phyloP scores from a whole-genome alignment of 208 protist species.

The Endotrypanum monterogeii region DNA sequence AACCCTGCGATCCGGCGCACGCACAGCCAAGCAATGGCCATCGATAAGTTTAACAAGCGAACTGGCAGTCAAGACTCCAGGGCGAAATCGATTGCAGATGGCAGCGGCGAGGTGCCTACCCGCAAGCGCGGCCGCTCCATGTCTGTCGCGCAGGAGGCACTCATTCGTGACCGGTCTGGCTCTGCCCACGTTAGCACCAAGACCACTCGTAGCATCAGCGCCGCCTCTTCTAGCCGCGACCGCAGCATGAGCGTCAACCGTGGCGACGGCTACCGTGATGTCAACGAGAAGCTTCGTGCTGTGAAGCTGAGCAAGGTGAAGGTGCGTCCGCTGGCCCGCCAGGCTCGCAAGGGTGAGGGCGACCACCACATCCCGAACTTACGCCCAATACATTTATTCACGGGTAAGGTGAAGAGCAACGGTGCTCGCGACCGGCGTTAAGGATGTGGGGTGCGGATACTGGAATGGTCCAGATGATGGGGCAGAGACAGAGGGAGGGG shows the following conservation, averaged over 20 bases:
- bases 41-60: slow-evolving; percentile 87
- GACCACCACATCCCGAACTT: slow-evolving; percentile 94
- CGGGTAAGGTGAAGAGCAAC: slow-evolving; percentile 97
- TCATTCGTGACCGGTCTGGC: slow-evolving; percentile 76
- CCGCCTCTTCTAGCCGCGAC: slow-evolving; percentile 63
- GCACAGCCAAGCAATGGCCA: slow-evolving; percentile 69
- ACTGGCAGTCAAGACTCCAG: slow-evolving; percentile 77
- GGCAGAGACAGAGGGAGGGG: neutral
- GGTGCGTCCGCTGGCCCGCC: slow-evolving; percentile 55
- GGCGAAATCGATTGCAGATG: slow-evolving; percentile 41
- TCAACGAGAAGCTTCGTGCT: slow-evolving; percentile 89
- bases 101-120: slow-evolving; percentile 27
- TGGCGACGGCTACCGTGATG: slow-evolving; percentile 85
- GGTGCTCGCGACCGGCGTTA: slow-evolving; percentile 84
- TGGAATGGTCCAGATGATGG: neutral
- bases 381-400: slow-evolving; percentile 98
- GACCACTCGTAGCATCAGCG: slow-evolving; percentile 79
- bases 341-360: slow-evolving; percentile 93
- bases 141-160: slow-evolving; percentile 82
- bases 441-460: slow-evolving; percentile 11
- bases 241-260: slow-evolving; percentile 80
- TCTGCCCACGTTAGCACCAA: slow-evolving; percentile 84
- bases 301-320: slow-evolving; percentile 91
- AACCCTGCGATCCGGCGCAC: slow-evolving; percentile 89
- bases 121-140: slow-evolving; percentile 78